phyloP scores from a whole-genome alignment of 1,284 basidiomycete genomes.

The Ganoderma boninense region DNA sequence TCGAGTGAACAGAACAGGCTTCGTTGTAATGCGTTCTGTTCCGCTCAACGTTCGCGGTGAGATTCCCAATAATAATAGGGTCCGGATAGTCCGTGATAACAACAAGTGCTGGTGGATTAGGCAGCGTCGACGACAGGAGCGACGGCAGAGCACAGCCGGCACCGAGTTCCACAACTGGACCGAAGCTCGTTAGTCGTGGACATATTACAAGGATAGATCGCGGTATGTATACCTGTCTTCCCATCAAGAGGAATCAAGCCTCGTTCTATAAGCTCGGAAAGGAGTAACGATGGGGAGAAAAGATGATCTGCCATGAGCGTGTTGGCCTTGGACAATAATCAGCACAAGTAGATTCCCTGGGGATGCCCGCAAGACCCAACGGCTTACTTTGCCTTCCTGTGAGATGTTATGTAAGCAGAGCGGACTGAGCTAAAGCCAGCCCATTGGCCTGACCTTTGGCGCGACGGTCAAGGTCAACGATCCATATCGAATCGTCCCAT shows the following conservation, averaged over 20 bases:
- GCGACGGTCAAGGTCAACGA: constrained; percentile 27
- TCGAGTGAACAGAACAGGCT: constrained; percentile 52
- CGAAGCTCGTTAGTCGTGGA: background rate
- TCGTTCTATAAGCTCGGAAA: constrained; percentile 71
- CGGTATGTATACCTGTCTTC: constrained; percentile 46
- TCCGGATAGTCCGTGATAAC: constrained; percentile 77
- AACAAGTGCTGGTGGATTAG: constrained; percentile 56
- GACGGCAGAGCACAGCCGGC: constrained; percentile 73
- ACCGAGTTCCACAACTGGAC: constrained; percentile 70
- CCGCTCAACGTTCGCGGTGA: constrained; percentile 58
- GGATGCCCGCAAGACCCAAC: background rate
- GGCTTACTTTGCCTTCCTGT: constrained; percentile 64
- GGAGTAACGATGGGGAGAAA: constrained; percentile 71
- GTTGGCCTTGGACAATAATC: constrained; percentile 56
- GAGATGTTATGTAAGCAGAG: too few species aligned
- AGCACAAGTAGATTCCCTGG: too few species aligned
- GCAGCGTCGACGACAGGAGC: constrained; percentile 58
- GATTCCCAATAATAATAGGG: constrained; percentile 62
- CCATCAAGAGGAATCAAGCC: constrained; percentile 51
- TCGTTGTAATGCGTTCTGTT: constrained; percentile 50
- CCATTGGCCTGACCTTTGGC: constrained; percentile 19
- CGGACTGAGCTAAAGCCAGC: too few species aligned
- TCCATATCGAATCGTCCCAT: constrained; percentile 28
- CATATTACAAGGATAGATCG: background rate
- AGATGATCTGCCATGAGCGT: constrained; percentile 76